These are phyloP conservation scores for Zea luxurians DNA, from an alignment of 176 grass and related monocot genomes.

Conservation along the genomic window DNA sequence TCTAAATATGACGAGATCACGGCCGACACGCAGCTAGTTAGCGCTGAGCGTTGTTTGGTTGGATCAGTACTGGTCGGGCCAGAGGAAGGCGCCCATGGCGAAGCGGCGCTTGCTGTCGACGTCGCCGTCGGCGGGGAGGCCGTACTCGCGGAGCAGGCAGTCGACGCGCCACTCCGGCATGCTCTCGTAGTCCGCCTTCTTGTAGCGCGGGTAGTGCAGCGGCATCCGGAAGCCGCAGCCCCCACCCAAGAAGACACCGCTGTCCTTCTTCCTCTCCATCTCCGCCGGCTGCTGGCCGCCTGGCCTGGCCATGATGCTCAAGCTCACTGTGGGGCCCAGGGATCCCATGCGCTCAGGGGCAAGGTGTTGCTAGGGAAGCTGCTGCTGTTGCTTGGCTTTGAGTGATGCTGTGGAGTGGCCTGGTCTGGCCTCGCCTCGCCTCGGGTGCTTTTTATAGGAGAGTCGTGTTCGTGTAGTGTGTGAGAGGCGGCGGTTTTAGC, in stretches of 20 bases:
- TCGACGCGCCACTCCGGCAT: constrained; percentile 87
- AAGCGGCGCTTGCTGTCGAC: constrained; percentile 61
- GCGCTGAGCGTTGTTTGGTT: neutral
- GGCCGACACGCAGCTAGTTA: neutral
- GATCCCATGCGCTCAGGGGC: neutral
- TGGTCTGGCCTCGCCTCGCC: no score
- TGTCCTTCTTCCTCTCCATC: neutral
- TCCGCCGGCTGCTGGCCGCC: neutral
- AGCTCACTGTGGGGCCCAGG: neutral
- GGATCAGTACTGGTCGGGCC: constrained; percentile 53
- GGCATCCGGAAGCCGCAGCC: constrained; percentile 58
- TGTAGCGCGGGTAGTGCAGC: constrained; percentile 76
- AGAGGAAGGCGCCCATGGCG: constrained; percentile 82
- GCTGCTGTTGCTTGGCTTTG: neutral
- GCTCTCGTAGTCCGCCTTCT: constrained; percentile 73
- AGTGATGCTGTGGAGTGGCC: no score
- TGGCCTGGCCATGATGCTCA: neutral
- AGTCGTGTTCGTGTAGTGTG: no score
- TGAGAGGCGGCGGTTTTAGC: no score
- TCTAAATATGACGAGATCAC: neutral
- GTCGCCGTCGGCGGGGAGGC: constrained; percentile 54
- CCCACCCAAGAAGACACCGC: neutral
- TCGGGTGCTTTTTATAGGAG: no score
- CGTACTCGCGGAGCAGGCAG: constrained; percentile 70
- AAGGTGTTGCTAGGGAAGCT: neutral